Evolutionary conservation across 1,139 yeast genomes (phyloP).

Genomic region (Lodderomyces orthopsilosis): DNA sequence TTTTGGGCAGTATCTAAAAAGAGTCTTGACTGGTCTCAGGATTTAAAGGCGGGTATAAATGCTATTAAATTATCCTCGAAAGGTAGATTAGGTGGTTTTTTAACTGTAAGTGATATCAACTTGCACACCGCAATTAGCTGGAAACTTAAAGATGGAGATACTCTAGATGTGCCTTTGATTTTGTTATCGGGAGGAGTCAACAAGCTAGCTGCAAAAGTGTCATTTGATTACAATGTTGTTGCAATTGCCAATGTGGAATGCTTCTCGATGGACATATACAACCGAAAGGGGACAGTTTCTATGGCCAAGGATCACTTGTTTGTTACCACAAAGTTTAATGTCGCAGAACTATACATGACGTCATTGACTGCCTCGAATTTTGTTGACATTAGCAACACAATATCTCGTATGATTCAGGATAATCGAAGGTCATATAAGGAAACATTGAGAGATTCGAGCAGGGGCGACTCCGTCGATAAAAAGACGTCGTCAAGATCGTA

Average conservation of each 20-base stretch:
- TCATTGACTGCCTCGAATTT: constrained; percentile 83
- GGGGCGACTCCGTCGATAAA: constrained; percentile 7
- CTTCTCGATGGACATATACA: constrained; percentile 58
- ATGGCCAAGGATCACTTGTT: constrained; percentile 59
- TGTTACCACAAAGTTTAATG: constrained; percentile 53
- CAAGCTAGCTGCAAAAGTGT: constrained; percentile 54
- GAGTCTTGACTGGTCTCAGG: constrained; percentile 69
- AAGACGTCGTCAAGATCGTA: constrained; percentile 13
- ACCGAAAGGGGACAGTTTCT: constrained; percentile 54
- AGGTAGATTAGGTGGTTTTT: constrained; percentile 77
- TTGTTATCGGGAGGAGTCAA: constrained; percentile 59
- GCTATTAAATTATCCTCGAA: constrained; percentile 52
- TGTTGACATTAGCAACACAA: constrained; percentile 71
- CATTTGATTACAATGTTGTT: constrained; percentile 85
- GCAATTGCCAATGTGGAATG: constrained; percentile 55
- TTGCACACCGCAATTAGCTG: constrained; percentile 71
- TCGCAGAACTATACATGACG: constrained; percentile 65
- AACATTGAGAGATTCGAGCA: constrained; percentile 55
- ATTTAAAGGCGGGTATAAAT: constrained; percentile 60
- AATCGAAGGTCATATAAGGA: constrained; percentile 71
- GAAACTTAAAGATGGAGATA: constrained; percentile 45
- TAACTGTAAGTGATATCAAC: constrained; percentile 50
- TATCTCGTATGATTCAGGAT: constrained; percentile 71
- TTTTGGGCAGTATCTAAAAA: constrained; percentile 74
- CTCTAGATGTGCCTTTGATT: constrained; percentile 64